Evolutionary conservation across 148 eudicot species (phyloP).

Genomic region (Diospyros kaki): DNA sequence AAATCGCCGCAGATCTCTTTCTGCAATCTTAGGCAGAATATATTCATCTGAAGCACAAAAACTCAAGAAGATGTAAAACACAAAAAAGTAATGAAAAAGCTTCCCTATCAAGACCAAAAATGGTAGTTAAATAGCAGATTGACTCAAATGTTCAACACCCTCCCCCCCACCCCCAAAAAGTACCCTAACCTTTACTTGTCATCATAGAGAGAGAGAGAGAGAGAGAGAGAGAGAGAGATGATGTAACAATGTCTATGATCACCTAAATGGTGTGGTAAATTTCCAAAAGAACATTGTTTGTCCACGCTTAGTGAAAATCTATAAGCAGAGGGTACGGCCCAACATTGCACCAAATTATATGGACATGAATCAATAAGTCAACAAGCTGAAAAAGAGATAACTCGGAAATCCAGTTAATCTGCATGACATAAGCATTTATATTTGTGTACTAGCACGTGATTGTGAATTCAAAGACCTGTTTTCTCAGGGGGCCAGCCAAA

Average conservation of each 20-base stretch:
- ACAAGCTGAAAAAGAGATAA: neutral
- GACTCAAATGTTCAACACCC: too few species aligned
- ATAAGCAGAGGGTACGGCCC: neutral
- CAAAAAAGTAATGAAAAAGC: neutral
- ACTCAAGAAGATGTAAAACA: neutral
- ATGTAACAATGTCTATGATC: too few species aligned
- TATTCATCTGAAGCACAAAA: conserved; percentile 63
- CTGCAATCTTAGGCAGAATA: conserved; percentile 92
- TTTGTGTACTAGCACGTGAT: neutral
- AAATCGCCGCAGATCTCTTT: conserved; percentile 76
- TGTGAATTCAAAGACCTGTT: conserved; percentile 49
- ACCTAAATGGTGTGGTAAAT: too few species aligned
- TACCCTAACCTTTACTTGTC: neutral
- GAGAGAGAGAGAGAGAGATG: too few species aligned
- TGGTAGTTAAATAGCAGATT: too few species aligned
- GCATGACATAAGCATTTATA: neutral
- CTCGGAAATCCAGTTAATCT: neutral
- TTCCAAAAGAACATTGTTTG: too few species aligned
- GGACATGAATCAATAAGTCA: neutral
- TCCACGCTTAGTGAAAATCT: too few species aligned
- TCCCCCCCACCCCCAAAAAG: neutral
- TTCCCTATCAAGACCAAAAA: too few species aligned
- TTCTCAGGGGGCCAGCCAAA: conserved; percentile 91
- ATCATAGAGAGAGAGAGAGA: neutral
- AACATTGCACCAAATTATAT: neutral